Conservation (phyloP, 2,329 filamentous ascomycete genomes). For the Alternaria postmessia region DNA sequence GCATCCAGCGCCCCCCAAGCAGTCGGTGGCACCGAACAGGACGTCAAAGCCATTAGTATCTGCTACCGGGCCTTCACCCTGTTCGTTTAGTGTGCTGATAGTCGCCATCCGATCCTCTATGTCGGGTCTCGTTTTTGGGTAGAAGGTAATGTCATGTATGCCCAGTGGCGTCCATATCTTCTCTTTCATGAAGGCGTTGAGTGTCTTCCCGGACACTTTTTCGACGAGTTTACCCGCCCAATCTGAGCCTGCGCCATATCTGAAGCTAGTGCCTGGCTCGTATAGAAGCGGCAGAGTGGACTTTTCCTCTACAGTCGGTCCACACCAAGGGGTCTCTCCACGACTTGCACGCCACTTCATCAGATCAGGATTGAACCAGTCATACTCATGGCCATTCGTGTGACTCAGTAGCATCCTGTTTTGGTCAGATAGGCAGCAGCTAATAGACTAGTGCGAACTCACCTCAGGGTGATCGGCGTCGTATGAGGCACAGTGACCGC, state of each 20-base stretch:
- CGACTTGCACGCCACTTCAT: conserved; percentile 44
- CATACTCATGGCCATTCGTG: conserved; percentile 57
- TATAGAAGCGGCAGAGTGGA: conserved; percentile 62
- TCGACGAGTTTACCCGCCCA: conserved; percentile 57
- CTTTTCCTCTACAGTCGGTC: conserved; percentile 58
- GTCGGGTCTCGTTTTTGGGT: conserved; percentile 47
- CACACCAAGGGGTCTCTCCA: conserved; percentile 52
- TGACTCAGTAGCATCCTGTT: conserved; percentile 54
- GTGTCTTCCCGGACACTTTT: conserved; percentile 46
- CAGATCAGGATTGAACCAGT: conserved; percentile 55
- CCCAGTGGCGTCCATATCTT: conserved; percentile 54
- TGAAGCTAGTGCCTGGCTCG: conserved; percentile 67
- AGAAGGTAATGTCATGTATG: conserved; percentile 63
- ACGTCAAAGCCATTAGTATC: background rate
- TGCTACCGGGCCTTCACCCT: background rate
- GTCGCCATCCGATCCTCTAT: conserved; percentile 36
- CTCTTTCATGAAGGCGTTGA: conserved; percentile 48
- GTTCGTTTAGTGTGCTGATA: conserved; percentile 29
- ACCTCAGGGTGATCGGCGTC: conserved; percentile 54
- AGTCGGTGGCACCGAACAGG: conserved; percentile 21
- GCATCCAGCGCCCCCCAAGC: conserved; percentile 36
- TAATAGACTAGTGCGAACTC: background rate
- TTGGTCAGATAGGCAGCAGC: background rate
- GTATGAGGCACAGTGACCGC: conserved; percentile 40
- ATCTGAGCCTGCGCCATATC: conserved; percentile 60